These are phyloP conservation scores for Sporormia fimetaria DNA, from an alignment of 495 filamentous ascomycete genomes.

Conservation along the genomic window DNA sequence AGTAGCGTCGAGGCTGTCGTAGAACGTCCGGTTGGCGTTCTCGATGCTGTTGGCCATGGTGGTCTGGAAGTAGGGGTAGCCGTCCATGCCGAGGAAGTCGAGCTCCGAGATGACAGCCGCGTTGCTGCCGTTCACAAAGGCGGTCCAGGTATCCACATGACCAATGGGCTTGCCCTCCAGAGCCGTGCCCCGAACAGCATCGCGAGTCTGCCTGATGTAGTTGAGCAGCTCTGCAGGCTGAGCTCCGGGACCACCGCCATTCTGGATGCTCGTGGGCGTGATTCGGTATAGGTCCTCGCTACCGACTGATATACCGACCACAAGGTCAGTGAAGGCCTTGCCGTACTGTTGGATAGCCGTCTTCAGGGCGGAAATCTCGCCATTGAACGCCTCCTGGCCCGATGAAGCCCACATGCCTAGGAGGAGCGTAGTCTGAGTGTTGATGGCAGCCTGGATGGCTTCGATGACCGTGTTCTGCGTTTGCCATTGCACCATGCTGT, in stretches of 20 bases:
- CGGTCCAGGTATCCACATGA: constrained; percentile 89
- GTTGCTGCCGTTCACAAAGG: constrained; percentile 67
- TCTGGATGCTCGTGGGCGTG: constrained; percentile 45
- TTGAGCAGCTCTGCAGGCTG: constrained; percentile 46
- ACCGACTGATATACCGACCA: constrained; percentile 81
- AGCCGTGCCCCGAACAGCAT: constrained; percentile 46
- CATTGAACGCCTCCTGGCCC: constrained; percentile 48
- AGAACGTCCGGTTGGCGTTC: constrained; percentile 50
- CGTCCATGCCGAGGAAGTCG: constrained; percentile 73
- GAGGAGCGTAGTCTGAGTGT: constrained; percentile 56
- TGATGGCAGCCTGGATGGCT: constrained; percentile 72
- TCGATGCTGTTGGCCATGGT: constrained; percentile 54
- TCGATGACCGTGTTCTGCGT: constrained; percentile 49
- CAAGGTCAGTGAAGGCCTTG: constrained; percentile 45
- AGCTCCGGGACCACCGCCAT: constrained; percentile 46
- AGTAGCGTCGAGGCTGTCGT: constrained; percentile 49
- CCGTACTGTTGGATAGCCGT: constrained; percentile 54
- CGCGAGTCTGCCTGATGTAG: constrained; percentile 56
- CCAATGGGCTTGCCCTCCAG: constrained; percentile 52
- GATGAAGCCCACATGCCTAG: constrained; percentile 71
- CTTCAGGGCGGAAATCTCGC: constrained; percentile 58
- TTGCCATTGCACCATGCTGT: constrained; percentile 50
- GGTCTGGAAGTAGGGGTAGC: constrained; percentile 52
- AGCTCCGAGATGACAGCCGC: constrained; percentile 51
- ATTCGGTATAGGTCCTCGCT: constrained; percentile 83